Evolutionary conservation across 352 stramenopile genomes (phyloP).

Genomic region (Phytophthora boehmeriae): DNA sequence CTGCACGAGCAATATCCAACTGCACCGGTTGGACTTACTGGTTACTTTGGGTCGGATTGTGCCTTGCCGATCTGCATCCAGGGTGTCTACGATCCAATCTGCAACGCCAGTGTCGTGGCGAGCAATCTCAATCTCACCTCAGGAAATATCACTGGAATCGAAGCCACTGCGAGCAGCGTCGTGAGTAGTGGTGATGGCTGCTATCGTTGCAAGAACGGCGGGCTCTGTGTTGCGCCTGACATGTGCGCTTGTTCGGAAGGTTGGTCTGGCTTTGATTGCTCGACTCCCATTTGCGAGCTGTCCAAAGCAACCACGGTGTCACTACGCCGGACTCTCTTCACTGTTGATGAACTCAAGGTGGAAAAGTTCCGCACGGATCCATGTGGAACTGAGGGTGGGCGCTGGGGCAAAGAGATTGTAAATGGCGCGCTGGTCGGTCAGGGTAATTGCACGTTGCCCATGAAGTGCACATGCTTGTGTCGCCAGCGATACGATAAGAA

Average conservation of each 20-base stretch:
- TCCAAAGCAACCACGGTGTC: slow-evolving; percentile 48
- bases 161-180: slow-evolving; percentile 37
- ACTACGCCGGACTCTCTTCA: slow-evolving; percentile 91
- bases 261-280: slow-evolving; percentile 96
- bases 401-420: slow-evolving; percentile 69
- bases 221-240: slow-evolving; percentile 91
- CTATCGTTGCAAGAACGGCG: slow-evolving; percentile 94
- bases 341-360: slow-evolving; percentile 93
- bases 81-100: slow-evolving; percentile 94
- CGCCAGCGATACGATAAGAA: slow-evolving; percentile 75
- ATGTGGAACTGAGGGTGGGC: slow-evolving; percentile 84
- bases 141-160: slow-evolving; percentile 23
- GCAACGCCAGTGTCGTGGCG: slow-evolving; percentile 50
- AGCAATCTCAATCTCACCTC: slow-evolving; percentile 39
- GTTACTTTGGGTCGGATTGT: slow-evolving; percentile 94
- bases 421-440: slow-evolving; percentile 83
- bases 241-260: slow-evolving; percentile 91
- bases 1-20: slow-evolving; percentile 79
- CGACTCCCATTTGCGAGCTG: slow-evolving; percentile 89
- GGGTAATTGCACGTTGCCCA: slow-evolving; percentile 94
- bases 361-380: slow-evolving; percentile 93
- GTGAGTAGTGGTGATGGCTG: slow-evolving; percentile 83
- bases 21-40: slow-evolving; percentile 86
- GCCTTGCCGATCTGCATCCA: slow-evolving; percentile 95
- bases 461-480: slow-evolving; percentile 93